Evolutionary conservation across 2,329 filamentous ascomycete genomes (phyloP).

Genomic region (Huntiella bhutanensis): DNA sequence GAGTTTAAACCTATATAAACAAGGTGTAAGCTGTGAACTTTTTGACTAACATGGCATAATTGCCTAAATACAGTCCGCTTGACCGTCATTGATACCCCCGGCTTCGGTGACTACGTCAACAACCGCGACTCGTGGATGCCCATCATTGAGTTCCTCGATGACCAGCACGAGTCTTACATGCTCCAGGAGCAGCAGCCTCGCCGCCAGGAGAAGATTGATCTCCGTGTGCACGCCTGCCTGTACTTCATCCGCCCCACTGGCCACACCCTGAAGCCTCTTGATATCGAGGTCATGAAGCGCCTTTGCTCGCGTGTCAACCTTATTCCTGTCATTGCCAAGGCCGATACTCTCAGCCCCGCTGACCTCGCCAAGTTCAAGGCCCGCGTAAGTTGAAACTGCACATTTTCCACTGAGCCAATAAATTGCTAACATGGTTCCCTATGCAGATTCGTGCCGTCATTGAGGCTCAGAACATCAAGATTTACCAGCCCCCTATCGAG

Average conservation of each 20-base stretch:
- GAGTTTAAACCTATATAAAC: no score
- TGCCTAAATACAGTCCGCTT: conserved; percentile 52
- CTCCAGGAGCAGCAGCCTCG: conserved; percentile 98
- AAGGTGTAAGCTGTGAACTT: no score
- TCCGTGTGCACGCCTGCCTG: conserved; percentile 92
- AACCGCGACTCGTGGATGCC: conserved; percentile 99
- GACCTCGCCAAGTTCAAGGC: conserved; percentile 91
- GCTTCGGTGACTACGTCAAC: conserved; percentile 99
- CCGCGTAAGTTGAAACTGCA: conserved; percentile 42
- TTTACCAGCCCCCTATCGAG: conserved; percentile 94
- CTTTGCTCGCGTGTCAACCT: conserved; percentile 95
- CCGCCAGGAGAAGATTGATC: conserved; percentile 95
- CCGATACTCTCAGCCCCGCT: conserved; percentile 83
- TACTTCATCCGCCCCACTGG: conserved; percentile 99
- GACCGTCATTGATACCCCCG: conserved; percentile 96
- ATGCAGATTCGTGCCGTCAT: conserved; percentile 78
- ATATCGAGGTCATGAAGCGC: conserved; percentile 99
- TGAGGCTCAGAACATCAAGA: conserved; percentile 98
- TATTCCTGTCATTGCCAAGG: conserved; percentile 96
- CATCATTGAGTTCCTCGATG: conserved; percentile 98
- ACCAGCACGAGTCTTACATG: conserved; percentile 99
- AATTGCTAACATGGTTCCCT: conserved; percentile 10
- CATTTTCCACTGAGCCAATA: neutral
- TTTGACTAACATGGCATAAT: neutral
- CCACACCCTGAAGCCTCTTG: conserved; percentile 93